These are phyloP conservation scores for Metarhizium brunneum DNA, from an alignment of 2,329 filamentous ascomycete genomes.

Conservation along the genomic window DNA sequence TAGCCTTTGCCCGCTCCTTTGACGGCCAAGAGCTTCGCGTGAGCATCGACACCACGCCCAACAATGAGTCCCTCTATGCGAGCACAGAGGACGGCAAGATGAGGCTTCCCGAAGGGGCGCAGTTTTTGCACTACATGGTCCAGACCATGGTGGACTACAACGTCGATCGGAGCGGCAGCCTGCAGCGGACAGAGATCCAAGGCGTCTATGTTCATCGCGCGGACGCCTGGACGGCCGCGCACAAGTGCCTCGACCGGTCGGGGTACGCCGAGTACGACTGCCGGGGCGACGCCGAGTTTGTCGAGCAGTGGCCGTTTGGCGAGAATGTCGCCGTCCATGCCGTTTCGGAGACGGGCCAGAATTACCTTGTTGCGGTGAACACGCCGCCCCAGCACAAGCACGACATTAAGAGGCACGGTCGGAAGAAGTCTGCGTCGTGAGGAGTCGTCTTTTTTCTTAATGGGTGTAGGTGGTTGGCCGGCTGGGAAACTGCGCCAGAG, in stretches of 20 bases:
- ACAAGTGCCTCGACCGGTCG: constrained; percentile 18
- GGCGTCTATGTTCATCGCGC: constrained; percentile 25
- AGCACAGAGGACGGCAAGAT: constrained; percentile 10
- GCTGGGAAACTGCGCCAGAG: no score
- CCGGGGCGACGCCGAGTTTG: constrained; percentile 14
- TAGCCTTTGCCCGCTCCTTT: constrained; percentile 26
- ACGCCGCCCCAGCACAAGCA: constrained; percentile 13
- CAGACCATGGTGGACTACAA: constrained; percentile 33
- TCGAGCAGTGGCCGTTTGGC: constrained; percentile 32
- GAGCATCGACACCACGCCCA: constrained; percentile 26
- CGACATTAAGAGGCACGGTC: background rate
- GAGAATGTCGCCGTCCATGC: constrained; percentile 34
- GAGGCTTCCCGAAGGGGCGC: constrained; percentile 14
- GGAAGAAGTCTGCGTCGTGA: background rate
- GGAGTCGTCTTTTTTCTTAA: background rate
- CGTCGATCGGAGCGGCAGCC: constrained; percentile 22
- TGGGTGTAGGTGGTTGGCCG: background rate
- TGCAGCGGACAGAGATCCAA: constrained; percentile 28
- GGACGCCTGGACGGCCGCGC: constrained; percentile 25
- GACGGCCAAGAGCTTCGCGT: constrained; percentile 28
- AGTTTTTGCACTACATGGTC: constrained; percentile 30
- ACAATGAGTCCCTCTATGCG: constrained; percentile 20
- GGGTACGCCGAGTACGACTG: constrained; percentile 27
- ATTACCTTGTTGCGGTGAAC: constrained; percentile 27
- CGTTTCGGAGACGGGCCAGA: constrained; percentile 31